Conservation (phyloP, 306 rosid species). For the Prunus campanulata region DNA sequence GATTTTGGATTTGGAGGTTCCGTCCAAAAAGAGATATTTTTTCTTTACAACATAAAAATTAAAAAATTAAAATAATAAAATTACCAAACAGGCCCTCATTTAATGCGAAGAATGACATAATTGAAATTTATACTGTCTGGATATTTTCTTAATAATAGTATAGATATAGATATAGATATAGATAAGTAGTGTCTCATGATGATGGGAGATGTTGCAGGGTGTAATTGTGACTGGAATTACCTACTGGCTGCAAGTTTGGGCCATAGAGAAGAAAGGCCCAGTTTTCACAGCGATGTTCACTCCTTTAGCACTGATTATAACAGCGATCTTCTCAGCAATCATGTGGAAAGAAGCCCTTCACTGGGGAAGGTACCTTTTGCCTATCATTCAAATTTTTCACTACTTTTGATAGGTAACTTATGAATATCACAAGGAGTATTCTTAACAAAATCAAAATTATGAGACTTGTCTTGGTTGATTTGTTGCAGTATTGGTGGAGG, state of each 20-base stretch:
- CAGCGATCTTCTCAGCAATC: slow-evolving; percentile 69
- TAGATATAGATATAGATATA: no score
- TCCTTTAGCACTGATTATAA: slow-evolving; percentile 70
- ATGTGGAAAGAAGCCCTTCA: slow-evolving; percentile 72
- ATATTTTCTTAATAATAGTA: no score
- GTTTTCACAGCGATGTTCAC: slow-evolving; percentile 88
- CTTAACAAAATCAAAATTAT: no score
- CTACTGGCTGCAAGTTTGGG: slow-evolving; percentile 90
- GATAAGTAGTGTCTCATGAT: neutral
- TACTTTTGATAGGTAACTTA: neutral
- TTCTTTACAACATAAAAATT: no score
- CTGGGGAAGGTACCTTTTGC: slow-evolving; percentile 64
- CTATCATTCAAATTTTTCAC: no score
- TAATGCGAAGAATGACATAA: no score
- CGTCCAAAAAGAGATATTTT: no score
- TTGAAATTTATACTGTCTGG: no score
- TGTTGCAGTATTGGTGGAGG: slow-evolving; percentile 74
- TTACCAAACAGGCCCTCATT: no score
- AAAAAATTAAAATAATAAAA: no score
- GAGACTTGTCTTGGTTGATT: neutral
- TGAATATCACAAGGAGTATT: no score
- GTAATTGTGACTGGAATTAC: slow-evolving; percentile 70
- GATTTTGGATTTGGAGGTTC: no score
- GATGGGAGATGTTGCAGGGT: slow-evolving; percentile 52
- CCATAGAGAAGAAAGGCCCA: slow-evolving; percentile 77